Percentiles rank a stretch among this genome's conserved stretches.
These are phyloP conservation scores for Xylaria sp. DNA, from an alignment of 2,329 filamentous ascomycete genomes.

Conservation along the genomic window DNA sequence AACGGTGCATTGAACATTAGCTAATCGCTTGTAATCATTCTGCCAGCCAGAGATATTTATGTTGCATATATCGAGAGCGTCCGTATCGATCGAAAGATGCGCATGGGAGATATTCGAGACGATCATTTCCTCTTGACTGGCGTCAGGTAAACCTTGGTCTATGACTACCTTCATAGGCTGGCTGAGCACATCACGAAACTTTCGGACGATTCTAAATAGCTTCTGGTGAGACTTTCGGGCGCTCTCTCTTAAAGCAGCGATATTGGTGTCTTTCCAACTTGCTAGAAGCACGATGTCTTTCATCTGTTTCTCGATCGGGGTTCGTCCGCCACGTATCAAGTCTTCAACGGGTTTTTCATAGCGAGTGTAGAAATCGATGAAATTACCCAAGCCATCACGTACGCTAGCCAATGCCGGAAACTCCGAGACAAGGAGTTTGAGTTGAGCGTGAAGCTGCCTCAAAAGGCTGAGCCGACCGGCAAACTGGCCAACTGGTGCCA, in stretches of 20 bases:
- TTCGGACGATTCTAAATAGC: conserved; percentile 88
- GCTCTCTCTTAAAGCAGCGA: conserved; percentile 87
- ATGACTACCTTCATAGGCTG: conserved; percentile 77
- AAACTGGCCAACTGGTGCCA: conserved; percentile 85
- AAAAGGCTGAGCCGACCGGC: conserved; percentile 77
- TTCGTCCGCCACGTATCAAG: conserved; percentile 72
- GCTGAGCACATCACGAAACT: conserved; percentile 83
- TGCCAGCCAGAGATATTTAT: conserved; percentile 53
- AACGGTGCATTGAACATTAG: conserved; percentile 74
- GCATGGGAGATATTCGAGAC: conserved; percentile 34
- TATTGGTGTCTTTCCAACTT: conserved; percentile 98
- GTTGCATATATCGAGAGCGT: conserved; percentile 50
- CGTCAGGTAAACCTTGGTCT: conserved; percentile 68
- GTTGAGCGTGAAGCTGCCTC: conserved; percentile 70
- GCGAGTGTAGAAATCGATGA: conserved; percentile 78
- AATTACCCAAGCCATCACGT: conserved; percentile 74
- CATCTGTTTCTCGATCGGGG: conserved; percentile 87
- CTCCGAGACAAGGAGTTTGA: conserved; percentile 69
- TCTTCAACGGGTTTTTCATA: conserved; percentile 75
- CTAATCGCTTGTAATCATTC: conserved; percentile 70
- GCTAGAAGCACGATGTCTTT: conserved; percentile 92
- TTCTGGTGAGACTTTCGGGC: conserved; percentile 91
- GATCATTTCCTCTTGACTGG: conserved; percentile 42
- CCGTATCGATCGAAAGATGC: conserved; percentile 50
- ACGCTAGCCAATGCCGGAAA: conserved; percentile 68